Evolutionary conservation across 768 basidiomycete species (phyloP), one percentile per base, ranked within the genome.

Genomic region (Lactifluus rugatus): DNA sequence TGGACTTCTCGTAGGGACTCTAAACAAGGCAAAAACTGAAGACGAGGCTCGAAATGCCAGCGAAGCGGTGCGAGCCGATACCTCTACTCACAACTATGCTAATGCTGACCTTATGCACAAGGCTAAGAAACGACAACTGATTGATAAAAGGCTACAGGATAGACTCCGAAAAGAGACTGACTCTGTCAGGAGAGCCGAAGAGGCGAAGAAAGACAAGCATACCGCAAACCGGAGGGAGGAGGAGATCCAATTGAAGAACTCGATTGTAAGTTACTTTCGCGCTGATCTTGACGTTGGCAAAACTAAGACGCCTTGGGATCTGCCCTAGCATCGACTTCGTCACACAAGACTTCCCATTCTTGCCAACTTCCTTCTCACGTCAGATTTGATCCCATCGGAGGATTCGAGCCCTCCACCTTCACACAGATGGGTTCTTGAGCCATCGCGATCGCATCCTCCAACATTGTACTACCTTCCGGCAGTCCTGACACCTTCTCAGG

Each of bases 21-120:
- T 92, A 61, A 88, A 85, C 74, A 88, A 87, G 76, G 89, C 89
- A 63, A 90, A 89, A 75, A 84, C 80, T 64, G 89, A 92, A 75
- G 89, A 89, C 70, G 85, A 87, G 69, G 83, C 87, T 75, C 77
- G 88, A 59, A 88, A 78, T 68, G 83, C 84, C n/a, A 89, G 87
- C 70, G 89, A 92, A 66, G 87, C 89, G 66, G 89, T 90, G 59
- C 70, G 73, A 70, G 2, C 1, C 39, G 39, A 31, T 44, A 9
- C 17, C 17, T 25, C 11, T 26, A 41, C 52, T 52, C 16, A 36
- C 51, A 54, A 11, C 41, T 14, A 8, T 17, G 42, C 47, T n/a
- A 2, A 32, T 11, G 39, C 60, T 46, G 32, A 48, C 48, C 10
- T 16, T 39, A 39, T 54, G 5, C 56, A 2, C 39, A 65, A 90